Evolutionary conservation across 1,284 basidiomycete species (phyloP).

Genomic region (Ganoderma lucidum): DNA sequence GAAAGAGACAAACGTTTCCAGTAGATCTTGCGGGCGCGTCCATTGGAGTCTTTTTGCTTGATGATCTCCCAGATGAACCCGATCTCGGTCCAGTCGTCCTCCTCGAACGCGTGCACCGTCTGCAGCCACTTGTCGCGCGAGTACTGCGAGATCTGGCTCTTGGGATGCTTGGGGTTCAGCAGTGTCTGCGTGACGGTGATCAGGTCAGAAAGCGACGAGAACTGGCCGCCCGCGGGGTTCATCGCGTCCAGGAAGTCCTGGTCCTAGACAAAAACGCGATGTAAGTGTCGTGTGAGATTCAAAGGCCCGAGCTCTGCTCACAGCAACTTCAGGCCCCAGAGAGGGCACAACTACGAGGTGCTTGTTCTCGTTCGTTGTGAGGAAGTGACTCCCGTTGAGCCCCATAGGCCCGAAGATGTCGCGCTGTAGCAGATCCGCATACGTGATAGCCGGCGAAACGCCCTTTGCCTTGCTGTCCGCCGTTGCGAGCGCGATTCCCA

Average conservation of each 20-base stretch:
- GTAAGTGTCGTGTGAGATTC: background rate
- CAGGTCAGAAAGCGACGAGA: constrained; percentile 54
- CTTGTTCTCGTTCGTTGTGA: constrained; percentile 32
- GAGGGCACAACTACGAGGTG: constrained; percentile 31
- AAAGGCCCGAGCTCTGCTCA: constrained; percentile 1
- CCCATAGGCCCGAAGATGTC: constrained; percentile 41
- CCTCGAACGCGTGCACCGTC: constrained; percentile 45
- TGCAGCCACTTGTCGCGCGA: constrained; percentile 53
- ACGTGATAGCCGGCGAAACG: constrained; percentile 34
- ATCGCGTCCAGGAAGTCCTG: constrained; percentile 47
- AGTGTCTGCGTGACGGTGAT: constrained; percentile 50
- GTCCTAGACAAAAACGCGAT: constrained; percentile 41
- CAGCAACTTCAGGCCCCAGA: constrained; percentile 32
- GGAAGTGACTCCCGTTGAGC: constrained; percentile 35
- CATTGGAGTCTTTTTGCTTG: constrained; percentile 43
- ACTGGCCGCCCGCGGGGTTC: constrained; percentile 58
- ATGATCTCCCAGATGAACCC: constrained; percentile 60
- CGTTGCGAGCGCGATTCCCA: constrained; percentile 48
- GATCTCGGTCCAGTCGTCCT: constrained; percentile 50
- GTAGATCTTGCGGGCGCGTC: constrained; percentile 47
- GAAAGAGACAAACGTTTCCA: constrained; percentile 37
- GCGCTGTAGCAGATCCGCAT: constrained; percentile 53
- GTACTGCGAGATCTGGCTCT: constrained; percentile 46
- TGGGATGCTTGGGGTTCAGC: constrained; percentile 47
- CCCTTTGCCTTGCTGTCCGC: constrained; percentile 38